Conservation (phyloP, 371 early-diverging fungal species). For the Lichtheimia ramosa region DNA sequence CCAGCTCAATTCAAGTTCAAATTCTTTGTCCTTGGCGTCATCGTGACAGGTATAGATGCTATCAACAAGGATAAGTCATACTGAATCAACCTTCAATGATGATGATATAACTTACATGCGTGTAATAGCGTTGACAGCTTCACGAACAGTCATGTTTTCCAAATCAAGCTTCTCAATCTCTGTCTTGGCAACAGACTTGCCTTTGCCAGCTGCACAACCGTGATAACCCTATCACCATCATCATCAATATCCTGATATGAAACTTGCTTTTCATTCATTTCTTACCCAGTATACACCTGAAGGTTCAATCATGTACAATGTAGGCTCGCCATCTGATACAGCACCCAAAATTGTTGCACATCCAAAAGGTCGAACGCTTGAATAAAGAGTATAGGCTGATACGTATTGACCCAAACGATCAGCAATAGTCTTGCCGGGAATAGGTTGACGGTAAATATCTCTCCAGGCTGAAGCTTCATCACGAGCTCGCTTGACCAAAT, state of each 20-base stretch:
- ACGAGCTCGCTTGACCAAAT: constrained; percentile 86
- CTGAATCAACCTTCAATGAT: background rate
- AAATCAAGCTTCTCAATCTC: constrained; percentile 96
- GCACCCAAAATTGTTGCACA: constrained; percentile 81
- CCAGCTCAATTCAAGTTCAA: constrained; percentile 97
- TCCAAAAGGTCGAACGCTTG: constrained; percentile 98
- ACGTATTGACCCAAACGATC: constrained; percentile 92
- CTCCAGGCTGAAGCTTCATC: constrained; percentile 92
- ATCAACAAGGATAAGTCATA: background rate
- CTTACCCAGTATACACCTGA: constrained; percentile 93
- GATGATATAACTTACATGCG: constrained; percentile 73
- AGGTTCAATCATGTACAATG: constrained; percentile 94
- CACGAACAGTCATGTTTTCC: constrained; percentile 78
- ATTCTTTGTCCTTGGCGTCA: constrained; percentile 96
- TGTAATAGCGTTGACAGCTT: constrained; percentile 94
- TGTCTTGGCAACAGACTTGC: constrained; percentile 95
- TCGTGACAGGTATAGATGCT: constrained; percentile 95
- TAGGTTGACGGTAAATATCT: constrained; percentile 80
- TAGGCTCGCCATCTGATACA: constrained; percentile 73
- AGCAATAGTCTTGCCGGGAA: constrained; percentile 90
- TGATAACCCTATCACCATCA: constrained; percentile 75
- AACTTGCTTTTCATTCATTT: background rate
- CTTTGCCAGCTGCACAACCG: constrained; percentile 95
- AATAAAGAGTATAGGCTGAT: constrained; percentile 95
- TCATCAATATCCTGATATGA: background rate